A percentile compares a stretch with the other conserved stretches of the same genome.
Conservation (phyloP, 371 early-diverging fungal genomes). For the Coemansia sp. region DNA sequence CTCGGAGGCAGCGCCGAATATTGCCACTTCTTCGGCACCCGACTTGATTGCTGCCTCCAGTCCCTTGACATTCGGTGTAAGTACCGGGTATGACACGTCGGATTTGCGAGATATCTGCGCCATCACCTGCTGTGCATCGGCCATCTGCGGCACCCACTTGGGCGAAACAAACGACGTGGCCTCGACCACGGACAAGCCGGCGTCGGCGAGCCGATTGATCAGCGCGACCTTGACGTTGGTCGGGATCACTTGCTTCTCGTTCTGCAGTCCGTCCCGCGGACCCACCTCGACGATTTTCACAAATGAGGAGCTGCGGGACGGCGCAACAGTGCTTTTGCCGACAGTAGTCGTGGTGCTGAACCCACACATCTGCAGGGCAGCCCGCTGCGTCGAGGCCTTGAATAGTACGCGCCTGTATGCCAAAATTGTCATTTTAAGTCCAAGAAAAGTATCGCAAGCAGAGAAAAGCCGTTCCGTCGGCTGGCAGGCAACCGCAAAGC, state of each 20-base stretch:
- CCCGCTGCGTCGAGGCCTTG: background rate
- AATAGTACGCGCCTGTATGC: background rate
- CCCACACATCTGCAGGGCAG: background rate
- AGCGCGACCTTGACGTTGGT: slow-evolving; percentile 78
- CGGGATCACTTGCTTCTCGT: slow-evolving; percentile 85
- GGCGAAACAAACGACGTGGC: slow-evolving; percentile 96
- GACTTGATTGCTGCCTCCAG: slow-evolving; percentile 76
- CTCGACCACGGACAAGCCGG: slow-evolving; percentile 88
- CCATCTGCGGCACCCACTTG: slow-evolving; percentile 98
- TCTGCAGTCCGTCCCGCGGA: slow-evolving; percentile 97
- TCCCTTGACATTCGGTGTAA: slow-evolving; percentile 91
- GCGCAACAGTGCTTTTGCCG: slow-evolving; percentile 2
- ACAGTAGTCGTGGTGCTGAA: slow-evolving; percentile 12
- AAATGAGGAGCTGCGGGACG: slow-evolving; percentile 1
- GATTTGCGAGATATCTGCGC: slow-evolving; percentile 61
- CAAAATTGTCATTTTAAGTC: background rate
- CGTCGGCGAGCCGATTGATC: slow-evolving; percentile 76
- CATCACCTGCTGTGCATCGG: slow-evolving; percentile 77
- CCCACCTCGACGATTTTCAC: slow-evolving; percentile 81
- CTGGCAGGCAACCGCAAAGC: background rate
- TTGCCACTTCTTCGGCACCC: slow-evolving; percentile 85
- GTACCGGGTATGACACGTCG: slow-evolving; percentile 80
- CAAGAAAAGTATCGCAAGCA: background rate
- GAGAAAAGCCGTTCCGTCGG: background rate
- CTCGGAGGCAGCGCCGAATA: slow-evolving; percentile 84